These are phyloP conservation scores for Uronychia setigera DNA, from an alignment of 73 alveolate genomes.

Conservation along the genomic window DNA sequence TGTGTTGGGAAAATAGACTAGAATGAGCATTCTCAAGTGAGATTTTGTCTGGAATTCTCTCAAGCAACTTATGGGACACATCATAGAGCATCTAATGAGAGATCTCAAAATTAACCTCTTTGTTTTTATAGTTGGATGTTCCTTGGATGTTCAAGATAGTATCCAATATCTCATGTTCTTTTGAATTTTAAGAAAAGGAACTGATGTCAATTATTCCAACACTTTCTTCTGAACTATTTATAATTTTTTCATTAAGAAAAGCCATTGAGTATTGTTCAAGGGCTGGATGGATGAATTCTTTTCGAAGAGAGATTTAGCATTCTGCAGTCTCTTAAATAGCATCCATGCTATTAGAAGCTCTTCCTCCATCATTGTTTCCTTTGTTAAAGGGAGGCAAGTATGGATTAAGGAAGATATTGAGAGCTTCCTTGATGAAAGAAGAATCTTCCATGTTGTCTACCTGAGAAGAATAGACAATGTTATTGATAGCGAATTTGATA, in stretches of 20 bases:
- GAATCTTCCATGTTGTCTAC: conserved; percentile 97
- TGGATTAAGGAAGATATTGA: conserved; percentile 80
- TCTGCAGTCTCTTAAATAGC: conserved; percentile 65
- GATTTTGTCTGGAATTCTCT: conserved; percentile 71
- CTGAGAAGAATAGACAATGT: conserved; percentile 96
- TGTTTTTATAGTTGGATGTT: conserved; percentile 64
- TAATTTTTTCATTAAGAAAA: too few species aligned
- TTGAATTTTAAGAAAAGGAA: conserved; percentile 84
- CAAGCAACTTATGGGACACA: conserved; percentile 63
- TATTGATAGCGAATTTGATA: conserved; percentile 86
- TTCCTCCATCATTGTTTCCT: conserved; percentile 62
- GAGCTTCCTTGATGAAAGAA: conserved; percentile 86
- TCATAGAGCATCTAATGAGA: conserved; percentile 77
- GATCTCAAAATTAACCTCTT: conserved; percentile 68
- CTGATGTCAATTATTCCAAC: conserved; percentile 98
- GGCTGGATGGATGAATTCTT: too few species aligned
- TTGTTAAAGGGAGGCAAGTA: conserved; percentile 87
- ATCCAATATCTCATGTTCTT: conserved; percentile 70
- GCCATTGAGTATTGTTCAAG: conserved; percentile 77
- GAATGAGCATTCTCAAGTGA: conserved; percentile 77
- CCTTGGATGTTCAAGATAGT: conserved; percentile 78
- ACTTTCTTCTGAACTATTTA: conserved; percentile 90
- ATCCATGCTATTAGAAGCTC: conserved; percentile 42
- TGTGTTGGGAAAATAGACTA: conserved; percentile 68
- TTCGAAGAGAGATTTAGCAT: too few species aligned